Evolutionary conservation across 176 grass and related monocot genomes (phyloP).

Genomic region (Raddia distichophylla): DNA sequence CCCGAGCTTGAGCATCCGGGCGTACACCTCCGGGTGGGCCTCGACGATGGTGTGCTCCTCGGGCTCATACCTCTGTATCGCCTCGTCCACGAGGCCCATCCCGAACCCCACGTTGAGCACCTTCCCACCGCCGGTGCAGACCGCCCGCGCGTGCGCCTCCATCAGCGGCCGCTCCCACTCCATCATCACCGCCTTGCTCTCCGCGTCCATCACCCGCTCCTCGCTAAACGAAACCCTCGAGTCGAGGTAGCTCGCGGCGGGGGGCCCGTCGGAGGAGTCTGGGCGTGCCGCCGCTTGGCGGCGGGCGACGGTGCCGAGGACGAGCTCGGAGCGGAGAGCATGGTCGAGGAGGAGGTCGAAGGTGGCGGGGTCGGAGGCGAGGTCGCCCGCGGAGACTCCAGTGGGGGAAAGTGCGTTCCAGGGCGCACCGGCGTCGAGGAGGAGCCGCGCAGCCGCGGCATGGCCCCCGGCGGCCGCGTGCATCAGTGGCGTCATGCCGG

Average conservation of each 20-base stretch:
- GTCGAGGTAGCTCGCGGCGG: constrained; percentile 57
- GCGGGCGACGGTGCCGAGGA: constrained; percentile 73
- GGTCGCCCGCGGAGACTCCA: constrained; percentile 66
- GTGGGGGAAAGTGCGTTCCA: constrained; percentile 81
- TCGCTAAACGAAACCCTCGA: constrained; percentile 86
- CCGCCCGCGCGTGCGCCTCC: constrained; percentile 88
- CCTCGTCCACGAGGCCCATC: constrained; percentile 93
- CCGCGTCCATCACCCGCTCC: constrained; percentile 79
- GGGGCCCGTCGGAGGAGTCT: constrained; percentile 6
- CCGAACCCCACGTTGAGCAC: constrained; percentile 93
- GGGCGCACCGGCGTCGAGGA: constrained; percentile 73
- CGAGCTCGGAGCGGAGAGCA: constrained; percentile 83
- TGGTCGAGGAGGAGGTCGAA: constrained; percentile 82
- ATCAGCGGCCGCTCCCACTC: constrained; percentile 93
- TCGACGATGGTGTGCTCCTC: constrained; percentile 92
- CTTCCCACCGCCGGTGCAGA: constrained; percentile 63
- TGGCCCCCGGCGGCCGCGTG: constrained; percentile 65
- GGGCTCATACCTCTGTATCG: constrained; percentile 77
- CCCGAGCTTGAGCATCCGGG: constrained; percentile 74
- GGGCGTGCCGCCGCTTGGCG: constrained; percentile 25
- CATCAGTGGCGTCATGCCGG: constrained; percentile 80
- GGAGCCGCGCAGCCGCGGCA: constrained; percentile 50
- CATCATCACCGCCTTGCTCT: constrained; percentile 98
- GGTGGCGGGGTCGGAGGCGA: constrained; percentile 62
- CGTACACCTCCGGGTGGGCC: constrained; percentile 83